Percentiles rank a stretch among this genome's conserved stretches.
Conservation (phyloP, 768 basidiomycete genomes). For the Daedalea quercina region DNA sequence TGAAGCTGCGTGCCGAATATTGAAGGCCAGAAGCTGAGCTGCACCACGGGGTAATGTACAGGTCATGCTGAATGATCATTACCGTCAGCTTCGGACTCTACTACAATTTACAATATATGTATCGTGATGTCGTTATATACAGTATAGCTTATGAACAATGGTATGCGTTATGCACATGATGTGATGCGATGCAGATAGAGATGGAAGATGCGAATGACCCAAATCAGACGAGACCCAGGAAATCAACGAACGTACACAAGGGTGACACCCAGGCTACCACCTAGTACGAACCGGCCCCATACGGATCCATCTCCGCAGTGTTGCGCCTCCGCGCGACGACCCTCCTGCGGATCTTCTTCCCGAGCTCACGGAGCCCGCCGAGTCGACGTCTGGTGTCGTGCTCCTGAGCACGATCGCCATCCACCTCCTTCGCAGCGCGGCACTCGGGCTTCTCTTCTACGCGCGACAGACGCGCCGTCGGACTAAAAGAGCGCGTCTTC, state of each 20-base stretch:
- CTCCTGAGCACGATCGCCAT: background rate
- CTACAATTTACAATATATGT: too few relatives aligned
- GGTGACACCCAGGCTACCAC: background rate
- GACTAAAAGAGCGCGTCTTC: background rate
- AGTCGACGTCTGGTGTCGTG: background rate
- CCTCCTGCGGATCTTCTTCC: background rate
- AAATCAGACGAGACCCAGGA: too few relatives aligned
- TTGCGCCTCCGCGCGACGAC: background rate
- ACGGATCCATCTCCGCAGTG: background rate
- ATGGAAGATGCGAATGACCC: too few relatives aligned
- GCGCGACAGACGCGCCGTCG: background rate
- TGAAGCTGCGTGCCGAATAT: too few relatives aligned
- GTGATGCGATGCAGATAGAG: too few relatives aligned
- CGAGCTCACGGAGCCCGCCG: background rate
- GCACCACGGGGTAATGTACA: too few relatives aligned
- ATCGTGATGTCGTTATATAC: too few relatives aligned
- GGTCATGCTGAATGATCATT: too few relatives aligned
- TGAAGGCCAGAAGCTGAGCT: too few relatives aligned
- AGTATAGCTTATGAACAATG: too few relatives aligned
- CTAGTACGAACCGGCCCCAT: background rate
- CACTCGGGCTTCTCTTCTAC: background rate
- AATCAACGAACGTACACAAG: background rate
- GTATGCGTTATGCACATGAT: too few relatives aligned
- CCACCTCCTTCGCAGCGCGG: background rate
- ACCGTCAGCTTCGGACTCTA: too few relatives aligned